phyloP scores from a whole-genome alignment of 352 stramenopile genomes.

The Globisporangium carolinianum region DNA sequence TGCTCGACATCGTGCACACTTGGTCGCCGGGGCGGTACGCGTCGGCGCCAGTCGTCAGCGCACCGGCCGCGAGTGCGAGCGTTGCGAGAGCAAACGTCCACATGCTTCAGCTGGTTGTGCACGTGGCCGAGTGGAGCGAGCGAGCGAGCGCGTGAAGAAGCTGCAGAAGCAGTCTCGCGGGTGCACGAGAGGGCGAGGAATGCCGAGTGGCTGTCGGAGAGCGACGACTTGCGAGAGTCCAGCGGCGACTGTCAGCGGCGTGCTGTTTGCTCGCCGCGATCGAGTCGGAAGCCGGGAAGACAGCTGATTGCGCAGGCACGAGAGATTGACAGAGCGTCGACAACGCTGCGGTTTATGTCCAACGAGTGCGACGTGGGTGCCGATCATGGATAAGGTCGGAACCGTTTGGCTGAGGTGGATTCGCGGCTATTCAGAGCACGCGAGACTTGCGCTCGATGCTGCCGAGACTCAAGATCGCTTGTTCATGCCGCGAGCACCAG shows the following conservation, averaged over 20 bases:
- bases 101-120: constrained; percentile 7
- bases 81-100: constrained; percentile 26
- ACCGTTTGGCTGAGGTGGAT: no score
- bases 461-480: no score
- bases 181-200: neutral
- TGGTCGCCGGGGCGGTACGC: constrained; percentile 37
- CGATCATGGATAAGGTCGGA: no score
- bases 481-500: no score
- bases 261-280: neutral
- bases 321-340: no score
- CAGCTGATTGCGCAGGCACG: neutral
- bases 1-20: constrained; percentile 41
- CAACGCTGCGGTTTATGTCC: no score
- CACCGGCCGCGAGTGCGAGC: constrained; percentile 15
- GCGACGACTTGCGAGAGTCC: neutral
- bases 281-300: neutral
- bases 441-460: no score
- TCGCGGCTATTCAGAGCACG: no score
- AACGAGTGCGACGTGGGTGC: no score
- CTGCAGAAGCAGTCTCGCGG: neutral
- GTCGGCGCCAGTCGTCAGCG: constrained; percentile 7
- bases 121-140: neutral
- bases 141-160: neutral
- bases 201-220: neutral
- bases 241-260: neutral